Conservation (phyloP, 78 protist species). For the Goniomonas avonlea region DNA sequence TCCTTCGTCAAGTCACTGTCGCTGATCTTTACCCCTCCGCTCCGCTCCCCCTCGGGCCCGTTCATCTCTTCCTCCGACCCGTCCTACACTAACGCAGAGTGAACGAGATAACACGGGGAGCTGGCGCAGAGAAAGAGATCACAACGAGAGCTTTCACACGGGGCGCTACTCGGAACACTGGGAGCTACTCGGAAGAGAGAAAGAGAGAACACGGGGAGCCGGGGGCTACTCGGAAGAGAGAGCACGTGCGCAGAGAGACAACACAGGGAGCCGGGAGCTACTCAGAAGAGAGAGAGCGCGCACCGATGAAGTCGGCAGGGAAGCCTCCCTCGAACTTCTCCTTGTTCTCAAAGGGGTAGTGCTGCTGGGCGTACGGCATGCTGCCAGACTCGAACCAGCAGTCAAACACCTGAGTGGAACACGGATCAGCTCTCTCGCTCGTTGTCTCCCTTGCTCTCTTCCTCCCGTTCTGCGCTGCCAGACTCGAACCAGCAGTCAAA, state of each 20-base stretch:
- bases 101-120: no score
- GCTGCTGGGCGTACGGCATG: slow-evolving; percentile 97
- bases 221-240: slow-evolving; percentile 70
- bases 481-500: slow-evolving; percentile 23
- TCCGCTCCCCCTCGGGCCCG: background rate
- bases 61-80: background rate
- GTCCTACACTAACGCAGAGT: no score
- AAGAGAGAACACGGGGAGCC: no score
- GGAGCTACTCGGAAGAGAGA: no score
- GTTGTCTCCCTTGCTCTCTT: no score
- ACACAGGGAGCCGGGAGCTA: background rate
- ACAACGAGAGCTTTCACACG: no score
- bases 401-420: slow-evolving; percentile 94
- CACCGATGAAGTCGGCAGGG: slow-evolving; percentile 99
- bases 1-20: no score
- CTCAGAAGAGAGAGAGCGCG: slow-evolving; percentile 90
- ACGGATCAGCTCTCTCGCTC: no score
- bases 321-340: slow-evolving; percentile 77
- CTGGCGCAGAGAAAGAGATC: no score
- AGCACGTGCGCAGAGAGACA: slow-evolving; percentile 86
- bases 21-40: background rate
- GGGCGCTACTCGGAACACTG: no score
- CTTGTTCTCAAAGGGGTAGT: slow-evolving; percentile 98
- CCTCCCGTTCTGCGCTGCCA: no score
- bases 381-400: slow-evolving; percentile 99